Evolutionary conservation across 805 yeast genomes (phyloP), one percentile per base, ranked within the genome.

Genomic region (Starmerella apis): DNA sequence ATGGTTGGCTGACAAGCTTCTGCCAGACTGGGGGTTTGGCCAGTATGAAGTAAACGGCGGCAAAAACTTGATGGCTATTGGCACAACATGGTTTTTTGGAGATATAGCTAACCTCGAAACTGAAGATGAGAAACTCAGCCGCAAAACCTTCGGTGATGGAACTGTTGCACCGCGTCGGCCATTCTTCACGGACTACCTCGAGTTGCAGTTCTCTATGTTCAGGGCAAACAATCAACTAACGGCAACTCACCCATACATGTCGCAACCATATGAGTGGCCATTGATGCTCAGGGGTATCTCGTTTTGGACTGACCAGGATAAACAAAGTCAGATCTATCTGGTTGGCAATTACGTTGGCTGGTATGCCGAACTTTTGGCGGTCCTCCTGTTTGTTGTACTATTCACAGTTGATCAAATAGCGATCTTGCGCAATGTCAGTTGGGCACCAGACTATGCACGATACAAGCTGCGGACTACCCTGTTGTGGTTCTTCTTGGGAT

Each of bases 11-110:
- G 96, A 96, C 41, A 69, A 71, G 57, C 11, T 25, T 10, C 80
- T 88, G 63, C 99, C 99, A 18, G 80, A 79, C 16, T 92, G 99
- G 99, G 99, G 98, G 19, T 92, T 79, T 64, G 69, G 71, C 47
- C 97, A 92, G 65, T 87, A 82, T 64, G 99, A 92, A 69, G 87
- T 92, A 52, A 86, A 92, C 64, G 98, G 98, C 63, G 86, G 84
- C 71, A 92, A 92, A 66, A 82, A 86, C 64, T 64, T 81, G 19
- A 75, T 65, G 32, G 94, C 83, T 43, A 58, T 71, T 13, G 76
- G 78, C 47, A 86, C 84, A 63, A 68, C 73, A 20, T 92, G 98
- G 98, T 62, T 63, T 42, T 70, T 88, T 55, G 94, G 86, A 54
- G 69, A 72, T 11, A 86, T 90, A 56, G 65, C 78, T 25, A 79